phyloP scores from a whole-genome alignment of 2,329 filamentous ascomycete genomes.

The Trichoderma brevicompactum region DNA sequence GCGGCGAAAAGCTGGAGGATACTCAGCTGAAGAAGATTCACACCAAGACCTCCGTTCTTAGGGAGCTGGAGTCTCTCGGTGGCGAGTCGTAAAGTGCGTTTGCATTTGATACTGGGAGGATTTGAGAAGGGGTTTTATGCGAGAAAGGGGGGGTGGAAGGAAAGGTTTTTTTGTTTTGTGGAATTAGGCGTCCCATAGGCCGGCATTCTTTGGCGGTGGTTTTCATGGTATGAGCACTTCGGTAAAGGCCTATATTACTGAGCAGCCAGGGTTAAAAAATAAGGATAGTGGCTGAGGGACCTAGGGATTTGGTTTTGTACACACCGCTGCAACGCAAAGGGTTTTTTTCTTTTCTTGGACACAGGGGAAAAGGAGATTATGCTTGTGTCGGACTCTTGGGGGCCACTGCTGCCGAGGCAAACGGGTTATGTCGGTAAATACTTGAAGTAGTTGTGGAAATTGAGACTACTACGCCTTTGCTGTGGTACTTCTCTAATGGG shows the following conservation, averaged over 20 bases:
- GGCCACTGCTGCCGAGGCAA: conserved; percentile 13
- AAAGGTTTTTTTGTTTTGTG: conserved; percentile 11
- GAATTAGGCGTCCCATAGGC: conserved; percentile 7
- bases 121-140: background rate
- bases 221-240: conserved; percentile 21
- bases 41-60: conserved; percentile 81
- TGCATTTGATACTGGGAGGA: background rate
- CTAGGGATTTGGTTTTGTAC: conserved; percentile 23
- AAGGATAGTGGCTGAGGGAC: background rate
- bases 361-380: background rate
- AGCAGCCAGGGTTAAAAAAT: conserved; percentile 1
- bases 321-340: conserved; percentile 21
- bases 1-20: conserved; percentile 95
- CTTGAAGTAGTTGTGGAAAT: background rate
- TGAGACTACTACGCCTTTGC: conserved; percentile 1
- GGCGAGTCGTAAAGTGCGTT: conserved; percentile 35
- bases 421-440: conserved; percentile 9
- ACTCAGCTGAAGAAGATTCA: conserved; percentile 98
- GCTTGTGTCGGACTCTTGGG: conserved; percentile 14
- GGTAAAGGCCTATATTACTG: conserved; percentile 15
- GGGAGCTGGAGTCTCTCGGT: conserved; percentile 72
- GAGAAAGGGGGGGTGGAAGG: background rate
- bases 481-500: background rate
- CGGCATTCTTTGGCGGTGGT: conserved; percentile 12
- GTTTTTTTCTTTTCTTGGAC: conserved; percentile 14